phyloP scores from a whole-genome alignment of 78 protist genomes.

The Dictyostelium brefeldianum region DNA sequence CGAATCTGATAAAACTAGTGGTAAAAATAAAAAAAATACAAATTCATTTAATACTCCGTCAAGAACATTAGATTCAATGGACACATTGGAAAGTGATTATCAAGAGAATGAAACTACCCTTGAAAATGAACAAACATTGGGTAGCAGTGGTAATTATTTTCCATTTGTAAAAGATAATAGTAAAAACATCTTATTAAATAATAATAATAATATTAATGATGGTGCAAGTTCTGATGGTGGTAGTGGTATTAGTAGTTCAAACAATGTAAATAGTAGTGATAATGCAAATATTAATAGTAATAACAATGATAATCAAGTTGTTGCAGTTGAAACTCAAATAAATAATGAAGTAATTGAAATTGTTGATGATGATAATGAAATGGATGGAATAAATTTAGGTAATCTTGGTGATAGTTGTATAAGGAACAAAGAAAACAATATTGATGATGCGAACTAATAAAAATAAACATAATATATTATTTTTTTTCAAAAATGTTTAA shows the following conservation, averaged over 20 bases:
- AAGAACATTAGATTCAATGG: conserved; percentile 11
- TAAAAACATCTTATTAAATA: not conserved
- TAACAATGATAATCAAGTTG: not conserved
- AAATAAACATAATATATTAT: too few species aligned
- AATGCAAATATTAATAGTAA: not conserved
- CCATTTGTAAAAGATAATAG: not conserved
- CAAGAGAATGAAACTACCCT: not conserved
- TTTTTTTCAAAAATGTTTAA: too few species aligned
- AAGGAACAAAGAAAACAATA: too few species aligned
- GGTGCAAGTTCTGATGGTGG: conserved; percentile 16
- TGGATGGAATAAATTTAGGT: too few species aligned
- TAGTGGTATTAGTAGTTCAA: conserved; percentile 7
- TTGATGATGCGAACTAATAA: too few species aligned
- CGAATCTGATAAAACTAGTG: not conserved
- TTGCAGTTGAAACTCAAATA: too few species aligned
- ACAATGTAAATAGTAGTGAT: not conserved
- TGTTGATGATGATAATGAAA: too few species aligned
- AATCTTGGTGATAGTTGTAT: too few species aligned
- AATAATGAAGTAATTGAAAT: too few species aligned
- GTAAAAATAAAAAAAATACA: not conserved
- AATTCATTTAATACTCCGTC: not conserved
- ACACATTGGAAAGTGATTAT: conserved; percentile 9
- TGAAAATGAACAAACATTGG: not conserved
- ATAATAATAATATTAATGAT: not conserved
- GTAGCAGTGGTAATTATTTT: not conserved